Percentiles rank a stretch among this genome's conserved stretches.
phyloP scores from a whole-genome alignment of 202 grass and related monocot genomes.

The Musa balbisiana region DNA sequence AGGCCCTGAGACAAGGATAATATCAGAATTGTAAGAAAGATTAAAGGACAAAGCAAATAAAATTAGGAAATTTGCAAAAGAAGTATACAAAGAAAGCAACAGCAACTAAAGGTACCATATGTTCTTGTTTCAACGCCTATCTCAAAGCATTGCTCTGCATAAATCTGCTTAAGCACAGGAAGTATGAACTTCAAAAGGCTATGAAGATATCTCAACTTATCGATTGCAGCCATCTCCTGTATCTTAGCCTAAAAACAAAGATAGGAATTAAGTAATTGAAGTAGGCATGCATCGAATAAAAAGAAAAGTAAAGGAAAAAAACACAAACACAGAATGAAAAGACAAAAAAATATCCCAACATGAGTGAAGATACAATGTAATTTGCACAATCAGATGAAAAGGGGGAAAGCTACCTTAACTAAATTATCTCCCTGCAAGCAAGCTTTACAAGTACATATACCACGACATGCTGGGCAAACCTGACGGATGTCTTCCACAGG shows the following conservation, averaged over 20 bases:
- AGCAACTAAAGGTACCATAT: conserved; percentile 41
- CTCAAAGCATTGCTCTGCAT: conserved; percentile 76
- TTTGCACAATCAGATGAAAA: not conserved
- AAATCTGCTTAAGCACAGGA: conserved; percentile 76
- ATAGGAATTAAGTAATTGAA: conserved; percentile 7
- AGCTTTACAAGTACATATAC: conserved; percentile 86
- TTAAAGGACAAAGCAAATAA: conserved; percentile 15
- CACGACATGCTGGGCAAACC: conserved; percentile 92
- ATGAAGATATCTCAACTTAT: conserved; percentile 94
- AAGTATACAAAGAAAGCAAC: conserved; percentile 5
- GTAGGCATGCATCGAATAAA: no score
- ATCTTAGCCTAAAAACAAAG: conserved; percentile 57
- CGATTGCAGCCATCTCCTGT: conserved; percentile 65
- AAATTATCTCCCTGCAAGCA: conserved; percentile 84
- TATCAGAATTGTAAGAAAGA: conserved; percentile 12
- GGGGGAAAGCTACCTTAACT: conserved; percentile 54
- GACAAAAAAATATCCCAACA: not conserved
- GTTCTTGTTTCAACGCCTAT: conserved; percentile 83
- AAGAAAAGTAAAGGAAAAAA: conserved; percentile 3
- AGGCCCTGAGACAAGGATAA: conserved; percentile 39
- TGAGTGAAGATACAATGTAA: not conserved
- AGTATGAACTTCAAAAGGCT: conserved; percentile 75
- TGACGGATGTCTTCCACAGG: conserved; percentile 56
- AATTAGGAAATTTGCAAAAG: conserved; percentile 1
- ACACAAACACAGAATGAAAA: not conserved